Base-by-base conservation (phyloP, 1,284 basidiomycete species). In the Cutaneotrichosporon curvatum region DNA sequence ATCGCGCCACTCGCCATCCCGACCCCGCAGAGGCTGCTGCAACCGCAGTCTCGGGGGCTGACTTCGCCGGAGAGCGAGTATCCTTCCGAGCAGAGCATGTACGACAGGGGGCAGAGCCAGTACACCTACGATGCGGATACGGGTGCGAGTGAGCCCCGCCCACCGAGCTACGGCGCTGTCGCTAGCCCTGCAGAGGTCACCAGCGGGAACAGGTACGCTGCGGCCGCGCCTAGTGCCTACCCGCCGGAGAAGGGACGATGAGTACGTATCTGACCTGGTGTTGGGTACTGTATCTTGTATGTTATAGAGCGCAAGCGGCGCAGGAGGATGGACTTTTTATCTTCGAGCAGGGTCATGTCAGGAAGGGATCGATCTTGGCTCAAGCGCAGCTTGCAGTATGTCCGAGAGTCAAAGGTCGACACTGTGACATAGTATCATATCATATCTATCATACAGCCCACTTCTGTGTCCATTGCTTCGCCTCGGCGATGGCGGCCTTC, bases 401-500 rank as follows among this genome's bases (percentile, higher is more conserved):
- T n/a, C n/a, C n/a, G n/a, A n/a, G n/a, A n/a, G n/a, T n/a, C n/a
- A n/a, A n/a, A n/a, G n/a, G n/a, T n/a, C n/a, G n/a, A n/a, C n/a
- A n/a, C n/a, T n/a, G n/a, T n/a, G n/a, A n/a, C n/a, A n/a, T n/a
- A n/a, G n/a, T n/a, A n/a, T 28, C 25, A 12, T 28, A 28, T 12
- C 25, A 7, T 28, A 7, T 7, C 25, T 28, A 28, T n/a, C n/a
- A n/a, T 12, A 28, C 25, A 7, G 48, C 52, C 33, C 44, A 54
- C 48, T 39, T 42, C 33, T 28, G 78, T 55, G 91, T 95, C 91
- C 91, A 96, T 73, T 91, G 88, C 71, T 80, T 78, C 71, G 88
- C 88, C 60, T 90, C 87, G 35, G 82, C 77, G 72, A 87, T 87
- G 30, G 91, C 91, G 51, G 84, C 90, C 68, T 82, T 81, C 77